Percentiles rank a stretch among this genome's conserved stretches.
Evolutionary conservation across 2,329 filamentous ascomycete species (phyloP).

Genomic region (Microsporum audouinii): DNA sequence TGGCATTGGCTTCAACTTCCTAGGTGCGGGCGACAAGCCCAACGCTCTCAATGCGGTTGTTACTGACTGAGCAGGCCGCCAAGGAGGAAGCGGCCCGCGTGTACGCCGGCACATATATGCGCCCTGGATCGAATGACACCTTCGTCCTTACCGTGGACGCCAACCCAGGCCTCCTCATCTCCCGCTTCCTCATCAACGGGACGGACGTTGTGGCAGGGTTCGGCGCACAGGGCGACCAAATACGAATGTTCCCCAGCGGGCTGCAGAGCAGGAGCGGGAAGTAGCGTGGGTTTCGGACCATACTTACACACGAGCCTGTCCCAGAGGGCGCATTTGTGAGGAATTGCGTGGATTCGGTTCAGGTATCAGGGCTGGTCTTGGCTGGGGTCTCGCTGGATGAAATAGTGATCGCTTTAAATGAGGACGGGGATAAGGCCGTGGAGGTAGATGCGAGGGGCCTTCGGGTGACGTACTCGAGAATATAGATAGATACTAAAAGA

Average conservation of each 20-base stretch:
- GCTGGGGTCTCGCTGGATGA: background rate
- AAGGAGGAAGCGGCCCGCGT: slow-evolving; percentile 17
- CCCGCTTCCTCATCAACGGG: slow-evolving; percentile 15
- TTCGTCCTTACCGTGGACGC: slow-evolving; percentile 14
- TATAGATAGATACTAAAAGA: too few relatives aligned
- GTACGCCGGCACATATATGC: slow-evolving; percentile 20
- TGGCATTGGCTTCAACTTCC: slow-evolving; percentile 26
- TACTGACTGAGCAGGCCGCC: slow-evolving; percentile 23
- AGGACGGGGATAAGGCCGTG: background rate
- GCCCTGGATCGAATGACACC: background rate
- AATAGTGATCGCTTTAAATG: background rate
- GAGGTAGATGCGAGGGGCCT: background rate
- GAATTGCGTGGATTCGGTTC: background rate
- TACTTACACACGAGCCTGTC: background rate
- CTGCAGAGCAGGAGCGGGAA: background rate
- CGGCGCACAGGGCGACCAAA: background rate
- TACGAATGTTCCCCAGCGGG: background rate
- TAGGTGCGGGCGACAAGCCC: slow-evolving; percentile 17
- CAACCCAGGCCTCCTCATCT: slow-evolving; percentile 9
- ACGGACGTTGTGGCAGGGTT: slow-evolving; percentile 14
- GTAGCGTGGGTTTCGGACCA: background rate
- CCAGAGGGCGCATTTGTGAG: background rate
- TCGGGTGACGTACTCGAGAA: background rate
- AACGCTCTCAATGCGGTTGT: slow-evolving; percentile 17
- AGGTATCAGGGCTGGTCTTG: background rate